A percentile compares a stretch with the other conserved stretches of the same genome.
phyloP scores from a whole-genome alignment of 148 eudicot genomes.

The Cornus florida region DNA sequence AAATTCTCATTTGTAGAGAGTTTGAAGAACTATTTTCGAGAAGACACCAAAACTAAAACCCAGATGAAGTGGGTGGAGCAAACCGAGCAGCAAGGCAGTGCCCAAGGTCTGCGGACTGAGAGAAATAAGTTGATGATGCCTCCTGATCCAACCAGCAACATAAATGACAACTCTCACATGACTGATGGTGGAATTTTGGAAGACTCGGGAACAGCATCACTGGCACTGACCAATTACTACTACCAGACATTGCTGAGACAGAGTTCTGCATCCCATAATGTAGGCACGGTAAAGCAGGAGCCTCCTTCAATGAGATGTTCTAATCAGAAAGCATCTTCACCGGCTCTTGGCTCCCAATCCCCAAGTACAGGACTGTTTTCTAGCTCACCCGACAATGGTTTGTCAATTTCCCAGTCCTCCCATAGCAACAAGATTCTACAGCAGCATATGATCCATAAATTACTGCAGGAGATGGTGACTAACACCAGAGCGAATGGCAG shows the following conservation, averaged over 20 bases:
- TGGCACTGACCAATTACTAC: background rate
- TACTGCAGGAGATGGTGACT: conserved; percentile 21
- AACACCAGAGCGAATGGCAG: conserved; percentile 10
- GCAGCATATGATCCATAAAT: conserved; percentile 10
- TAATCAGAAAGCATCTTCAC: background rate
- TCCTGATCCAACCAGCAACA: background rate
- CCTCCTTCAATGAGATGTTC: conserved; percentile 5
- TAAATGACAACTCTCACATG: conserved; percentile 2
- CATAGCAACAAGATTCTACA: conserved; percentile 3
- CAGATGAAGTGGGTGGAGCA: conserved; percentile 1
- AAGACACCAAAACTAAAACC: background rate
- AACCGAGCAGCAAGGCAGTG: background rate
- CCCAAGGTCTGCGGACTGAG: background rate
- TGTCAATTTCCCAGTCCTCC: conserved; percentile 2
- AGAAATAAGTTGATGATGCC: background rate
- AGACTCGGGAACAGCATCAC: background rate
- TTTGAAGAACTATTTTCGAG: conserved; percentile 25
- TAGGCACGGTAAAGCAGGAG: background rate
- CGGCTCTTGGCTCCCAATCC: conserved; percentile 7
- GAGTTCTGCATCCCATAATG: background rate
- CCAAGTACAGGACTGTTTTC: background rate
- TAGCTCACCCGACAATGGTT: background rate
- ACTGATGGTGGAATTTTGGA: background rate
- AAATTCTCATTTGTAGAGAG: conserved; percentile 28
- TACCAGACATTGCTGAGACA: background rate